Evolutionary conservation across 1,139 yeast genomes (phyloP).

Genomic region (Yamadazyma blattariae): DNA sequence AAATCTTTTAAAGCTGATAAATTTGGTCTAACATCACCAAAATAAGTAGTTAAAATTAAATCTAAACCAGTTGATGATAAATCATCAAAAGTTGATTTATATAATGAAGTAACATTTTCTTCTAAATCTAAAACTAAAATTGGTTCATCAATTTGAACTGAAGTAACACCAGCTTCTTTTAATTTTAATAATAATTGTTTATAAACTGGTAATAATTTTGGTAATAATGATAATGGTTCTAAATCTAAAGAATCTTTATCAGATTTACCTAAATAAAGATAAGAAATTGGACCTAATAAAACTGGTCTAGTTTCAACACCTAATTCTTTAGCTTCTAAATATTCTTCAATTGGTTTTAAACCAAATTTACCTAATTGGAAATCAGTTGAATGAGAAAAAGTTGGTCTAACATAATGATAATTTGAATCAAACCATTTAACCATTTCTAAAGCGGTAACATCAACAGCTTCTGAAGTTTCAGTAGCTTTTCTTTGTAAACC

Average conservation of each 20-base stretch:
- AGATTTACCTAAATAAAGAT: constrained; percentile 92
- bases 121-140: constrained; percentile 91
- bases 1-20: constrained; percentile 80
- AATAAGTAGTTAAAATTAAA: constrained; percentile 84
- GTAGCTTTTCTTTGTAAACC: constrained; percentile 98
- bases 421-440: constrained; percentile 99
- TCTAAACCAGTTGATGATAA: constrained; percentile 65
- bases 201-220: constrained; percentile 89
- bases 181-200: constrained; percentile 83
- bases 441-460: constrained; percentile 99
- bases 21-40: constrained; percentile 98
- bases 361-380: constrained; percentile 87
- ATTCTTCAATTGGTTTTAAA: constrained; percentile 95
- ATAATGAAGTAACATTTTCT: constrained; percentile 77
- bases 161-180: constrained; percentile 90
- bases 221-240: constrained; percentile 86
- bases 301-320: constrained; percentile 98
- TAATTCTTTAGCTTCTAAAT: constrained; percentile 93
- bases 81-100: constrained; percentile 79
- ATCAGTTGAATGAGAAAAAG: constrained; percentile 90
- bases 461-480: constrained; percentile 84
- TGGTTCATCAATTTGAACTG: constrained; percentile 98
- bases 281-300: constrained; percentile 92
- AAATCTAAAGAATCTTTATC: constrained; percentile 96
- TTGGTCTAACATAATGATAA: constrained; percentile 99